Percentiles rank a stretch among this genome's conserved stretches.
Evolutionary conservation across 192 early-diverging fungal species (phyloP).

Genomic region (Entomortierella beljakovae): DNA sequence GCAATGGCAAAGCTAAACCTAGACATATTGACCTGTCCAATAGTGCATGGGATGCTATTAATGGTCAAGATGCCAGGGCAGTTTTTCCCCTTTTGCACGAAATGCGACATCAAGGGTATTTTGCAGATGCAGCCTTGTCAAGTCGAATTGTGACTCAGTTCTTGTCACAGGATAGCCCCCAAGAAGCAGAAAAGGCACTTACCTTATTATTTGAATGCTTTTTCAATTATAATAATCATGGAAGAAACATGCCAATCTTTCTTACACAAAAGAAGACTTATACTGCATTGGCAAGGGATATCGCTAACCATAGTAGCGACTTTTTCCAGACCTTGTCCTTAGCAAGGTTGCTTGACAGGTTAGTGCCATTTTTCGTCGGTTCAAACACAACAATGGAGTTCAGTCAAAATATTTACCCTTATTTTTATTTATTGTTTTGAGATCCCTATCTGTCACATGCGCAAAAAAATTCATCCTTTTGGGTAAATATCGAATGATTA

Average conservation of each 20-base stretch:
- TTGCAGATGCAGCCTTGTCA: constrained; percentile 39
- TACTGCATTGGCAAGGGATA: constrained; percentile 28
- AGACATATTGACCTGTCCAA: constrained; percentile 31
- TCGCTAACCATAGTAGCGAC: constrained; percentile 47
- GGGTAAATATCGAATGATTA: too few species aligned
- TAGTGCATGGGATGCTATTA: constrained; percentile 38
- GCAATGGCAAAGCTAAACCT: neutral
- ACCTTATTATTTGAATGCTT: constrained; percentile 31
- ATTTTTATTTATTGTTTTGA: neutral
- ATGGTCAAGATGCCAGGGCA: constrained; percentile 41
- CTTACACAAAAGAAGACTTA: constrained; percentile 17
- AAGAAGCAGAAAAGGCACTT: constrained; percentile 40
- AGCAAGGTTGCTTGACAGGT: constrained; percentile 41
- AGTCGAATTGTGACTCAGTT: constrained; percentile 42
- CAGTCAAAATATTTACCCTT: neutral
- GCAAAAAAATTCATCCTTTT: too few species aligned
- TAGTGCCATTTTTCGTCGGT: too few species aligned
- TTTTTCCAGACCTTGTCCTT: constrained; percentile 37
- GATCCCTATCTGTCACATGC: too few species aligned
- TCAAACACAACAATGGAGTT: neutral
- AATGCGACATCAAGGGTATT: constrained; percentile 41
- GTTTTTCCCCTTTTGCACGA: constrained; percentile 42
- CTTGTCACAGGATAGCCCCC: constrained; percentile 19
- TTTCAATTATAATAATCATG: constrained; percentile 13
- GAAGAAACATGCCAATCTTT: constrained; percentile 15